Evolutionary conservation across 306 rosid genomes (phyloP), one percentile per base, ranked within the genome.

Genomic region (Vigna unguiculata): DNA sequence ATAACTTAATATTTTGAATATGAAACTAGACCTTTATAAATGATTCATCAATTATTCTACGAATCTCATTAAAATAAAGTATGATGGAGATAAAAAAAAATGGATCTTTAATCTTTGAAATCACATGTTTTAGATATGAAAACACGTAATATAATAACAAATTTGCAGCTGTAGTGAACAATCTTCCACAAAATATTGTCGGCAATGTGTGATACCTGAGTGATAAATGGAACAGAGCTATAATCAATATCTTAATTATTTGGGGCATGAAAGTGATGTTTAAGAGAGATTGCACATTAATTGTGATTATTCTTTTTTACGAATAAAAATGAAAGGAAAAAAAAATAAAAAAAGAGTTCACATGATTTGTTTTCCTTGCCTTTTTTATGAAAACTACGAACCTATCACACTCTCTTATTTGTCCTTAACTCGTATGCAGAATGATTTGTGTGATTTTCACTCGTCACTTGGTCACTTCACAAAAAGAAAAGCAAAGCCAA

Each of bases 141-240:
- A 36, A 7, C 41, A 36, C 41, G 7, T 36, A 36, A 36, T 36
- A 36, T 36, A 36, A 36, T 1, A 43, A 43, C 15, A 43, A 77
- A 71, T 47, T 71, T 71, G 64, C 32, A 28, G 32, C 32, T 3
- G 32, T 28, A 28, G 32, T 28, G 32, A 28, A 28, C 32, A 28
- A 28, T 28, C 32, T 71, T 71, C 75, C 81, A 69, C 47, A 14
- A 61, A 32, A 75, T 83, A 48, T 69, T 83, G 86, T 83, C 86
- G 86, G 60, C 41, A 74, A 45, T 53, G 36, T 40, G 80, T 38
- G 62, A 51, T 55, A 48, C 45, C 45, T 19, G 11, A 66, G 70
- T 73, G 63, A 65, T 80, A 11, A 72, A 65, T 22, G 60, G 46
- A 45, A 32, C 7, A 32, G 22, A 65, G 21, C 13, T 32, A 64